Conservation (phyloP, 2,329 filamentous ascomycete genomes). For the Grosmannia serpens region DNA sequence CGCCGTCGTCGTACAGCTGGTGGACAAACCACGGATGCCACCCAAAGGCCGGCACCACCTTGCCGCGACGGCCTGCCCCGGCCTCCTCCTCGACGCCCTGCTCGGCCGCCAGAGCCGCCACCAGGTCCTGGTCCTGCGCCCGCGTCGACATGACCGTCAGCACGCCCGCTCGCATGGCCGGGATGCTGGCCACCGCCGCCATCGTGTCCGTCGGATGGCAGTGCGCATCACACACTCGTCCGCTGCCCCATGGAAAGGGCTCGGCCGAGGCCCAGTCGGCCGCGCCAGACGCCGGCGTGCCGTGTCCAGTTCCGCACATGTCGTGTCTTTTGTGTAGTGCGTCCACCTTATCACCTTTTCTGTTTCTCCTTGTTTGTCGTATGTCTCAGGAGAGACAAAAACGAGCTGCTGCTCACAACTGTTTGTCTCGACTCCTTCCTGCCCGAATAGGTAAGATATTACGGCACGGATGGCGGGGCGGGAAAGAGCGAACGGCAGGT, state of each 20-base stretch:
- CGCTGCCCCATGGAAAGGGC: slow-evolving; percentile 52
- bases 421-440: background rate
- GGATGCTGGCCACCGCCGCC: slow-evolving; percentile 44
- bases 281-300: background rate
- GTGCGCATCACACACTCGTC: slow-evolving; percentile 66
- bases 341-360: too few species aligned
- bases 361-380: too few species aligned
- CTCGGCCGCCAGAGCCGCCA: slow-evolving; percentile 45
- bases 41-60: slow-evolving; percentile 59
- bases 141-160: slow-evolving; percentile 71
- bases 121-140: slow-evolving; percentile 62
- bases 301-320: background rate
- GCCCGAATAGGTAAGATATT: too few species aligned
- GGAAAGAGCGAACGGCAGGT: background rate
- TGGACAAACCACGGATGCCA: slow-evolving; percentile 86
- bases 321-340: background rate
- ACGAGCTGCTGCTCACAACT: too few species aligned
- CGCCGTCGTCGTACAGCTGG: slow-evolving; percentile 54
- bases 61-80: slow-evolving; percentile 5
- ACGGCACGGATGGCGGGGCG: background rate
- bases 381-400: too few species aligned
- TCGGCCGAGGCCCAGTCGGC: slow-evolving; percentile 15
- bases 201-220: slow-evolving; percentile 77
- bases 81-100: slow-evolving; percentile 30
- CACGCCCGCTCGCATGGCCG: slow-evolving; percentile 51